Base-by-base conservation (phyloP, 805 yeast genomes). In the Tetrapisispora namnaoensis region DNA sequence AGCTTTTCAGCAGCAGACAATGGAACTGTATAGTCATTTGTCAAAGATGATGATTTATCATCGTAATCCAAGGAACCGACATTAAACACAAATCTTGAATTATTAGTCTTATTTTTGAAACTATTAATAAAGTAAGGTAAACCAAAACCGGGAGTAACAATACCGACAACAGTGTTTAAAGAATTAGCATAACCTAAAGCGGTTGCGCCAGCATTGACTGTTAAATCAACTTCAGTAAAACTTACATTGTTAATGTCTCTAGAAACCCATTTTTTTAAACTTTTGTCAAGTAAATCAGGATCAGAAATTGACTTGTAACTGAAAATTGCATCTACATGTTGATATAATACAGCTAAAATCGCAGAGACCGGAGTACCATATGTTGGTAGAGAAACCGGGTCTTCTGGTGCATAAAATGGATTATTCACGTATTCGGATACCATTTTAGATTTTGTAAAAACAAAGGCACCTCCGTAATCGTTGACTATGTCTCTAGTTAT, bases 171-270 rank as follows among this genome's bases (percentile, higher is more conserved):
- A 24, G 53, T 47, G 24, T 56, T 52, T 27, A 59, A 50, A 9
- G 22, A 17, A 0, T 47, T 43, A 47, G 78, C 65, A 68, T 82
- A 90, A 37, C 96, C 97, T 45, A 86, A 70, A 42, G 91, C 75
- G 27, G 86, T 77, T 53, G 80, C 75, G 42, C 91, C 86, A 32
- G 96, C 93, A 58, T 96, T 97, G 2, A 83, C 71, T 63, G 95
- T 80, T 49, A 86, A 77, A 60, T 89, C 88, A 49, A 83, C 66
- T 53, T 76, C 67, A 42, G 61, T 57, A 43, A 59, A 60, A 39
- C 46, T 58, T 16, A 51, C 45, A 16, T 48, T 37, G 13, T 30
- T 42, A 8, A 35, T 14, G 11, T 45, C 49, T 32, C 54, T 53
- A 39, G 46, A 42, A 41, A 73, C 62, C 95, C 95, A 88, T 46